Percentiles rank a stretch among this genome's conserved stretches.
Evolutionary conservation across 768 basidiomycete species (phyloP).

Genomic region (Suillus cothurnatus): DNA sequence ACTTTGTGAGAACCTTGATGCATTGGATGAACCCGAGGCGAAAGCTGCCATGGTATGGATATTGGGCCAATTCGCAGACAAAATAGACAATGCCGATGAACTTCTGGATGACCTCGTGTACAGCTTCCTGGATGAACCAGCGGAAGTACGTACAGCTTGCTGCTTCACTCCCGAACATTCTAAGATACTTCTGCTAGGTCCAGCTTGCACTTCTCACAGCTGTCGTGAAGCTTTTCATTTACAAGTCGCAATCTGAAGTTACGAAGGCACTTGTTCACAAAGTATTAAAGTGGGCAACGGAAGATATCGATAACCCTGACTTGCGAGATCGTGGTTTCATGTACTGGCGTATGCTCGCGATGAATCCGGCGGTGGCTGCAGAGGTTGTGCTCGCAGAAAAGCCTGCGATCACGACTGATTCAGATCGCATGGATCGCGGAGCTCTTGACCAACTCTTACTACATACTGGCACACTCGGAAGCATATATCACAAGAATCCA

Average conservation of each 20-base stretch:
- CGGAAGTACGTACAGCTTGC: slow-evolving; percentile 62
- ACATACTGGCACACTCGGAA: slow-evolving; percentile 91
- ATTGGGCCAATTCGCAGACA: slow-evolving; percentile 92
- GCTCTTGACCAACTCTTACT: slow-evolving; percentile 92
- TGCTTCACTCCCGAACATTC: background rate
- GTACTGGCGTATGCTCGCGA: slow-evolving; percentile 98
- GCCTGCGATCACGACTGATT: slow-evolving; percentile 96
- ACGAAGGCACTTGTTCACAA: slow-evolving; percentile 92
- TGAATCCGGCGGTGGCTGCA: slow-evolving; percentile 85
- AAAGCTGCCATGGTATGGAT: slow-evolving; percentile 99
- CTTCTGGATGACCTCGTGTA: slow-evolving; percentile 90
- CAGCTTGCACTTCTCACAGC: slow-evolving; percentile 95
- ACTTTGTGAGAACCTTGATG: slow-evolving; percentile 90
- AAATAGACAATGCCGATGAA: slow-evolving; percentile 95
- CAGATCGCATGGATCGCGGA: slow-evolving; percentile 96
- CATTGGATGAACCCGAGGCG: slow-evolving; percentile 92
- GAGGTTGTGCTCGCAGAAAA: slow-evolving; percentile 93
- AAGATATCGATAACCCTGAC: slow-evolving; percentile 98
- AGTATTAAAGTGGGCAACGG: slow-evolving; percentile 95
- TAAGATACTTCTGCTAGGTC: slow-evolving; percentile 53
- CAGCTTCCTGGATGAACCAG: slow-evolving; percentile 90
- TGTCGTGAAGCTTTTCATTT: slow-evolving; percentile 93
- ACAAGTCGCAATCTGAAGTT: slow-evolving; percentile 79
- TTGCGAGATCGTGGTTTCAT: slow-evolving; percentile 97
- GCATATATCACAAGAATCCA: slow-evolving; percentile 98